Base-by-base conservation (phyloP, 2,329 filamentous ascomycete genomes). In the Orbilia ellipsospora region DNA sequence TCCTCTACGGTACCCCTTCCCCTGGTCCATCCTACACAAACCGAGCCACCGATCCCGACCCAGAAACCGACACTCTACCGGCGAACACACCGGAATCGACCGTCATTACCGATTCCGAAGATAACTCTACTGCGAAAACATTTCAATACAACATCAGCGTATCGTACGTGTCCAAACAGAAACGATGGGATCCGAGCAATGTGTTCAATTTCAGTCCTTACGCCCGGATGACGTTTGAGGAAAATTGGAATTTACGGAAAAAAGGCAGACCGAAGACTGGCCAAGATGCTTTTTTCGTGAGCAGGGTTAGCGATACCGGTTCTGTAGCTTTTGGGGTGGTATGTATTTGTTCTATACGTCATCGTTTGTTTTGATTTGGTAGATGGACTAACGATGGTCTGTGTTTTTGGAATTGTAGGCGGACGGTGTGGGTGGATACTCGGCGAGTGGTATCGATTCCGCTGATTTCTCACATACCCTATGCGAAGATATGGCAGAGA, bases 361-460 rank as follows among this genome's bases (percentile, higher is more conserved):
- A 44, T 15, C 40, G 23, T 57, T 64, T 36, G 51, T 40, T 16
- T 28, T 42, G n/a, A 4, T 52, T 23, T 59, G 20, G 42, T 59
- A 72, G 51, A n/a, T 28, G 51, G 57, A 66, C 59, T 52, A 54
- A 57, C 31, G 23, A 23, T 23, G 23, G 23, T 23, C 23, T 23
- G 42, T 31, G 36, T 18, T 59, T n/a, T 2, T 7, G 23, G 57
- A 28, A 55, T 18, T 64, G 51, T 44, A 78, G 78, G 93, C 94
- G 63, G 95, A 99, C 81, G 95, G 95, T 10, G 95, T 99, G 0
- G 95, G 95, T 56, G 95, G 95, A 42, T 99, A 95, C 94, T 89
- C 91, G 77, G 92, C 97, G 79, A 94, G 91, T 45, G 93, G 93
- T 52, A 90, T 99, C 62, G 94, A 99, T 80, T 94, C 95, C 7